A percentile compares a stretch with the other conserved stretches of the same genome.
These are phyloP conservation scores for Microsporum audouinii DNA, from an alignment of 2,329 filamentous ascomycete species.

Conservation along the genomic window DNA sequence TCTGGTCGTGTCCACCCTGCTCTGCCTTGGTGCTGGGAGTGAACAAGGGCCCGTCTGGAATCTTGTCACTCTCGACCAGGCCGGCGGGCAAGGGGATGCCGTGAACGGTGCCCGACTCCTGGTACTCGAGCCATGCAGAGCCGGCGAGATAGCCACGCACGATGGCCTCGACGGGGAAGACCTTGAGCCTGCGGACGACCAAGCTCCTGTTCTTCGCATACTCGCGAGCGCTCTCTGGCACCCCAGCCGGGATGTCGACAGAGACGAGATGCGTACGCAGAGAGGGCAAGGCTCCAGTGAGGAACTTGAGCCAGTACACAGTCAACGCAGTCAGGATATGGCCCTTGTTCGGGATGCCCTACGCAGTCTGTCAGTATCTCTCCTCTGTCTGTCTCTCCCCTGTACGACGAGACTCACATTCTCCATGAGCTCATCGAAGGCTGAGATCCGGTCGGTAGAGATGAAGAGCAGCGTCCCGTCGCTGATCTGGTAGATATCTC, in stretches of 20 bases:
- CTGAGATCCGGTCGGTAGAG: constrained; percentile 81
- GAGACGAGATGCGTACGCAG: constrained; percentile 55
- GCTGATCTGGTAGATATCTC: constrained; percentile 67
- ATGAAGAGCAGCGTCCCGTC: constrained; percentile 65
- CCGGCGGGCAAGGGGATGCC: constrained; percentile 59
- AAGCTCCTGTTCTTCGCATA: constrained; percentile 57
- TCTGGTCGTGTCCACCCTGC: constrained; percentile 67
- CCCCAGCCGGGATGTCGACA: constrained; percentile 42
- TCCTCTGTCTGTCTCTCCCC: constrained; percentile 25
- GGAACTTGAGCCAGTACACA: constrained; percentile 55
- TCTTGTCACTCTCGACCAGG: constrained; percentile 56
- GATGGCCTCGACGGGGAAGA: constrained; percentile 71
- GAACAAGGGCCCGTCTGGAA: constrained; percentile 57
- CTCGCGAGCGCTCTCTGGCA: constrained; percentile 39
- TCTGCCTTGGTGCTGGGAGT: constrained; percentile 81
- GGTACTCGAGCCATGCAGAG: constrained; percentile 70
- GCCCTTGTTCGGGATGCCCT: constrained; percentile 60
- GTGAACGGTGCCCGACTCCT: constrained; percentile 63
- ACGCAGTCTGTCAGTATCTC: background rate
- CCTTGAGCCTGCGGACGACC: constrained; percentile 60
- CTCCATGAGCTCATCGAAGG: constrained; percentile 82
- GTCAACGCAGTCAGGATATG: constrained; percentile 56
- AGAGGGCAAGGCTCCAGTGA: constrained; percentile 44
- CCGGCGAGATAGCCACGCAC: constrained; percentile 87
- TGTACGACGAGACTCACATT: constrained; percentile 47